Conservation (phyloP, 495 filamentous ascomycete genomes). For the Trichocladium uniseriatum region DNA sequence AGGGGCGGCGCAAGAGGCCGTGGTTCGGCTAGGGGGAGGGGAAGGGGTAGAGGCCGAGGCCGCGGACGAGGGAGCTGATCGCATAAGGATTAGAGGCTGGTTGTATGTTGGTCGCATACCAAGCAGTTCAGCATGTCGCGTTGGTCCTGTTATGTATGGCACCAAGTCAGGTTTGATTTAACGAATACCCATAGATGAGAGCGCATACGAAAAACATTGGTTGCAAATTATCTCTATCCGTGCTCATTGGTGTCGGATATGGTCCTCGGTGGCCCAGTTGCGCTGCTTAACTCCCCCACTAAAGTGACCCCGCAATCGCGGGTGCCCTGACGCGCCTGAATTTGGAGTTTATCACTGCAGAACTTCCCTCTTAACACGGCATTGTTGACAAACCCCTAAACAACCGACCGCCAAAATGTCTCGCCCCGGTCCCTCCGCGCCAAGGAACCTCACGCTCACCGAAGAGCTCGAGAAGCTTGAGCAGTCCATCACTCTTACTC, state of each 20-base stretch:
- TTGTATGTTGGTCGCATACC: no score
- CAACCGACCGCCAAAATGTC: conserved; percentile 29
- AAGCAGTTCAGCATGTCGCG: no score
- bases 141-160: no score
- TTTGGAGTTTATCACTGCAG: neutral
- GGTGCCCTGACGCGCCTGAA: conserved; percentile 7
- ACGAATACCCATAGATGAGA: neutral
- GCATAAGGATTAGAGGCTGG: no score
- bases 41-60: conserved; percentile 16
- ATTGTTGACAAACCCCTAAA: conserved; percentile 13
- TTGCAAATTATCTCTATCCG: no score
- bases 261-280: no score
- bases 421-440: conserved; percentile 37
- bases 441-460: conserved; percentile 68
- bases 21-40: conserved; percentile 7
- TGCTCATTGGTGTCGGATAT: no score
- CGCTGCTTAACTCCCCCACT: conserved; percentile 8
- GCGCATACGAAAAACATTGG: no score
- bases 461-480: conserved; percentile 96
- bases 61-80: conserved; percentile 24
- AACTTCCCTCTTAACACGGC: neutral
- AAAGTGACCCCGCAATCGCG: conserved; percentile 12
- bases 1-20: conserved; percentile 21
- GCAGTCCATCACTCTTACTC: conserved; percentile 89
- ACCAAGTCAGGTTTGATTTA: neutral